phyloP scores from a whole-genome alignment of 179 eudicot genomes.

The Gypsophila paniculata region DNA sequence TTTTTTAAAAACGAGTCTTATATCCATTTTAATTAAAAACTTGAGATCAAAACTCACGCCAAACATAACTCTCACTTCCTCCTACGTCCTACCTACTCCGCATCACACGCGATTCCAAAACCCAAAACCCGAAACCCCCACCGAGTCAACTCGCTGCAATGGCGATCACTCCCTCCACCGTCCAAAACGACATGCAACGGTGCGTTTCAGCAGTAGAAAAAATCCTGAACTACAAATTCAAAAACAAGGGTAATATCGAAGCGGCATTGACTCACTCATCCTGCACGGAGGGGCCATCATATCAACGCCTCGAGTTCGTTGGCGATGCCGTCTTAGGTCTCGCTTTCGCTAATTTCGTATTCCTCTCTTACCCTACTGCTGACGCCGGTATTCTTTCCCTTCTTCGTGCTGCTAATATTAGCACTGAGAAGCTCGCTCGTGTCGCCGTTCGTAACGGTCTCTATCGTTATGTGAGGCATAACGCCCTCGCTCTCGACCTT shows the following conservation, averaged over 20 bases:
- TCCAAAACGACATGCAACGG: slow-evolving; percentile 26
- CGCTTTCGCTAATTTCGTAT: slow-evolving; percentile 48
- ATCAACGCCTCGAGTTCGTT: slow-evolving; percentile 73
- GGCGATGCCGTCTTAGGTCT: slow-evolving; percentile 72
- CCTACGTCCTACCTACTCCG: no score
- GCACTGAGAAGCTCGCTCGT: slow-evolving; percentile 79
- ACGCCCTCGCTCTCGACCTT: slow-evolving; percentile 31
- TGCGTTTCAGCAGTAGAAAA: slow-evolving; percentile 48
- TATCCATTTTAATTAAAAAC: no score
- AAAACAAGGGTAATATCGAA: slow-evolving; percentile 47
- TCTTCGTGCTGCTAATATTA: slow-evolving; percentile 58
- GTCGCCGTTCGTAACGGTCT: slow-evolving; percentile 59
- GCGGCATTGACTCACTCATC: slow-evolving; percentile 79
- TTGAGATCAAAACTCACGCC: no score
- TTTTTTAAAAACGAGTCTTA: no score
- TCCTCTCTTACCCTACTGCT: slow-evolving; percentile 42
- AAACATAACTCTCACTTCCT: no score
- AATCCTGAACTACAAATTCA: slow-evolving; percentile 51
- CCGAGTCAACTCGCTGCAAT: background rate
- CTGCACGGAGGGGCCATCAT: slow-evolving; percentile 43
- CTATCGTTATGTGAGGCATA: slow-evolving; percentile 52
- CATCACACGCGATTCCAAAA: no score
- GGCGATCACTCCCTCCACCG: background rate
- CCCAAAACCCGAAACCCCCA: no score
- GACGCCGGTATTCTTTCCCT: slow-evolving; percentile 60